phyloP scores from a whole-genome alignment of 108 stramenopile species.

The Craspedostauros australis region DNA sequence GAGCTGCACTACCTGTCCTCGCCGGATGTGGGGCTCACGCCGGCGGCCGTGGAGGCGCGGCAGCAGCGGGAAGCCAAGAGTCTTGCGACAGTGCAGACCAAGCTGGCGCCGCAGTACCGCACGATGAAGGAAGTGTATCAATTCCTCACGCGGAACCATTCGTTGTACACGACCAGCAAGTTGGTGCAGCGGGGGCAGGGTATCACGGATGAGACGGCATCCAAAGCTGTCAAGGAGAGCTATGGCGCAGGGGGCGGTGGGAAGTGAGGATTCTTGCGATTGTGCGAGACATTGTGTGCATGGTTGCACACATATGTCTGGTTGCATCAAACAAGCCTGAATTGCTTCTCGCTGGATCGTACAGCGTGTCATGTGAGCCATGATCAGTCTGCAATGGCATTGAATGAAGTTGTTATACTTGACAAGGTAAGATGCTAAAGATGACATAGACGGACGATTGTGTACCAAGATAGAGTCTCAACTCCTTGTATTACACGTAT shows the following conservation, averaged over 20 bases:
- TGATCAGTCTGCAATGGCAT: too few relatives aligned
- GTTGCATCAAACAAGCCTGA: too few relatives aligned
- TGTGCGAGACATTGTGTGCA: too few relatives aligned
- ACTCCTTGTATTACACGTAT: too few relatives aligned
- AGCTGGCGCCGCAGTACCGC: constrained; percentile 35
- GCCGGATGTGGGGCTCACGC: constrained; percentile 51
- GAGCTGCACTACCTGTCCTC: constrained; percentile 61
- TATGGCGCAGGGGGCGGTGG: constrained; percentile 23
- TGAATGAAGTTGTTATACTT: too few relatives aligned
- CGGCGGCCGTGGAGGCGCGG: constrained; percentile 56
- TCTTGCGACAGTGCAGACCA: constrained; percentile 31
- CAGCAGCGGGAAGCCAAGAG: constrained; percentile 49
- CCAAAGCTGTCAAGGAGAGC: constrained; percentile 21
- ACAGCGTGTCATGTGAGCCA: too few relatives aligned
- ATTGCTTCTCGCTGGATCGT: too few relatives aligned
- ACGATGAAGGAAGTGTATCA: constrained; percentile 46
- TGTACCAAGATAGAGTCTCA: too few relatives aligned
- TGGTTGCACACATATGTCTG: too few relatives aligned
- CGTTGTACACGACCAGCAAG: constrained; percentile 66
- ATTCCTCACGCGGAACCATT: constrained; percentile 60
- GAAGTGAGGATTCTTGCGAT: too few relatives aligned
- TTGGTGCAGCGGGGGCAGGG: constrained; percentile 39
- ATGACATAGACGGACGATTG: too few relatives aligned
- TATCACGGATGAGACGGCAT: not conserved
- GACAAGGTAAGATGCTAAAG: too few relatives aligned